These are phyloP conservation scores for Colletotrichum phormii DNA, from an alignment of 2,329 filamentous ascomycete genomes.

Conservation along the genomic window DNA sequence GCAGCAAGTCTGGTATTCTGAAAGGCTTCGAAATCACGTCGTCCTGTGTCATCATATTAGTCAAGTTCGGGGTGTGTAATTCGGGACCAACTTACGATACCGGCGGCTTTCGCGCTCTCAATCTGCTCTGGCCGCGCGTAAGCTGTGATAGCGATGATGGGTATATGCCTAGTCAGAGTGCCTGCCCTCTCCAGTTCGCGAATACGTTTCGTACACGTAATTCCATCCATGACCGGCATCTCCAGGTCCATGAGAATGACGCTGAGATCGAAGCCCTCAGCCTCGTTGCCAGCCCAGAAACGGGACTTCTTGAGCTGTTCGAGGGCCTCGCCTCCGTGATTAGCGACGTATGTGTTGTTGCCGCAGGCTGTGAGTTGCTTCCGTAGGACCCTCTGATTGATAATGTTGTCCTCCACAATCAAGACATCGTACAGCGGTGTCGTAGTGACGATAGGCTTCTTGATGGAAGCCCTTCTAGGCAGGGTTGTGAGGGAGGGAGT, in stretches of 20 bases:
- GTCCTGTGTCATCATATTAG: slow-evolving; percentile 57
- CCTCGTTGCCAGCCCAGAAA: slow-evolving; percentile 64
- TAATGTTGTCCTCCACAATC: slow-evolving; percentile 76
- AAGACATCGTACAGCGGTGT: slow-evolving; percentile 60
- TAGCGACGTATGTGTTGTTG: slow-evolving; percentile 71
- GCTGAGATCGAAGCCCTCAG: slow-evolving; percentile 65
- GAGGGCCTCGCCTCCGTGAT: slow-evolving; percentile 73
- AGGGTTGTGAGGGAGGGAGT: slow-evolving; percentile 20
- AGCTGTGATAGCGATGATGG: slow-evolving; percentile 85
- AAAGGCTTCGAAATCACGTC: slow-evolving; percentile 86
- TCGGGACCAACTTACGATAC: slow-evolving; percentile 69
- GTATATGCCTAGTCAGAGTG: slow-evolving; percentile 73
- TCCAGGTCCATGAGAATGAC: slow-evolving; percentile 85
- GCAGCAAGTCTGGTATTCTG: slow-evolving; percentile 76
- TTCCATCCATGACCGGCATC: slow-evolving; percentile 87
- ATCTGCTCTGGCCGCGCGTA: slow-evolving; percentile 83
- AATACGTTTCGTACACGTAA: slow-evolving; percentile 78
- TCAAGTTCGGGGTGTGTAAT: background rate
- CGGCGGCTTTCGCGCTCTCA: slow-evolving; percentile 75
- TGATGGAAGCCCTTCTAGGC: slow-evolving; percentile 19
- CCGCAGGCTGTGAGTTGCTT: slow-evolving; percentile 71
- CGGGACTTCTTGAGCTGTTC: slow-evolving; percentile 66
- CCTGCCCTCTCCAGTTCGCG: slow-evolving; percentile 74
- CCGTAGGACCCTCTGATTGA: slow-evolving; percentile 74
- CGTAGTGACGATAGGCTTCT: background rate